Conservation (phyloP, 2,329 filamentous ascomycete species). For the Xylariaceae sp. region DNA sequence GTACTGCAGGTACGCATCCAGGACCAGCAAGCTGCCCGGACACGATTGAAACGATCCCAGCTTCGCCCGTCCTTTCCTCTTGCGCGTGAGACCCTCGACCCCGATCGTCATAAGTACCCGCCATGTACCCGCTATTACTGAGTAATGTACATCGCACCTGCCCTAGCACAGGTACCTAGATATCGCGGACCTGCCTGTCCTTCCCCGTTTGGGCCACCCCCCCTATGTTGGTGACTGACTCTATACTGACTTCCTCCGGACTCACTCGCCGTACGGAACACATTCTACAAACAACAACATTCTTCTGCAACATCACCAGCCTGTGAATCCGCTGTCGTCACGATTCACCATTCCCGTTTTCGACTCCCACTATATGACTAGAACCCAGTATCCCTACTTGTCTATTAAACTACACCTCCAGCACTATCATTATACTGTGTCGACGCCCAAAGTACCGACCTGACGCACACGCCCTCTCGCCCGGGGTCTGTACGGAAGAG, state of each 20-base stretch:
- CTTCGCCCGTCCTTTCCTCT: background rate
- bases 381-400: background rate
- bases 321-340: background rate
- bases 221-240: background rate
- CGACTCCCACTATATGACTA: background rate
- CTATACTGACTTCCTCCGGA: background rate
- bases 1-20: background rate
- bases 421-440: background rate
- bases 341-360: background rate
- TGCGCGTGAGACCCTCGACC: no score
- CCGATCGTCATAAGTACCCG: background rate
- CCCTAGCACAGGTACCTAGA: background rate
- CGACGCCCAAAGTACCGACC: background rate
- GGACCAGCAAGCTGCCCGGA: background rate
- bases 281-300: background rate
- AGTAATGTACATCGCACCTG: background rate
- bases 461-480: no score
- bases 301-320: background rate
- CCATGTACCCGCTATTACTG: background rate
- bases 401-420: background rate
- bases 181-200: background rate
- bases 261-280: background rate
- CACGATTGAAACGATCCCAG: background rate
- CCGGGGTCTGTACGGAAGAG: no score
- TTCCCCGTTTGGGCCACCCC: background rate